Evolutionary conservation across 306 rosid genomes (phyloP), one percentile per base, ranked within the genome.

Genomic region (Casuarina equisetifolia): DNA sequence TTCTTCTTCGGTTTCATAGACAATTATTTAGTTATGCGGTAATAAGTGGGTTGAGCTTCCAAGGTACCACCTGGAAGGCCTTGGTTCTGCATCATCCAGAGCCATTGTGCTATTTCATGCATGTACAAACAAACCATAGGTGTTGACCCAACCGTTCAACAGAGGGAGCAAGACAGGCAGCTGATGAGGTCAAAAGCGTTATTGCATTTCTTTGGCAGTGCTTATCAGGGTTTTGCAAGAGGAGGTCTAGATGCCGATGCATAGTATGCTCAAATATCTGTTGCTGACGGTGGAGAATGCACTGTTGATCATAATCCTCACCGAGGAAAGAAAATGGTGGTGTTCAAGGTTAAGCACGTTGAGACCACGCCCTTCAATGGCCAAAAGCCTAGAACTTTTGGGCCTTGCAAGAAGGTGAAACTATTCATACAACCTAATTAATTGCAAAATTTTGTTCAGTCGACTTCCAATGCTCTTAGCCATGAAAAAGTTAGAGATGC

Each of bases 161-260:
- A 96, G 81, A 92, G 99, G 99, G 97, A 96, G 80, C 92, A 91
- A 82, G 91, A 92, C 79, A 91, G 98, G 88, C 90, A 90, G 82
- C 82, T 96, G 72, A 83, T 92, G 76, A 85, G 98, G 87, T 90
- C 96, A 40, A 90, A 86, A 77, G 84, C 85, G 53, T 80, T 92
- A 81, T 86, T 96, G 69, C 98, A 98, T 17, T 92, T 96, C 97
- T 96, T 96, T 76, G 98, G 93, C 94, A 96, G 99, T 87, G 99
- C 99, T 69, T 96, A 92, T 80, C 99, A 96, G 97, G 98, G 99
- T 82, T 96, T 96, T 86, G 99, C 99, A 48, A 96, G 99, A 76
- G 99, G 98, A 80, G 92, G 88, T 87, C 86, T 96, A 81, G 99
- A 96, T 79, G 84, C 84, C 10, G 99, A 92, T 84, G 98, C 99